Evolutionary conservation across 2,329 filamentous ascomycete species (phyloP).

Genomic region (Ophiostoma australiae): DNA sequence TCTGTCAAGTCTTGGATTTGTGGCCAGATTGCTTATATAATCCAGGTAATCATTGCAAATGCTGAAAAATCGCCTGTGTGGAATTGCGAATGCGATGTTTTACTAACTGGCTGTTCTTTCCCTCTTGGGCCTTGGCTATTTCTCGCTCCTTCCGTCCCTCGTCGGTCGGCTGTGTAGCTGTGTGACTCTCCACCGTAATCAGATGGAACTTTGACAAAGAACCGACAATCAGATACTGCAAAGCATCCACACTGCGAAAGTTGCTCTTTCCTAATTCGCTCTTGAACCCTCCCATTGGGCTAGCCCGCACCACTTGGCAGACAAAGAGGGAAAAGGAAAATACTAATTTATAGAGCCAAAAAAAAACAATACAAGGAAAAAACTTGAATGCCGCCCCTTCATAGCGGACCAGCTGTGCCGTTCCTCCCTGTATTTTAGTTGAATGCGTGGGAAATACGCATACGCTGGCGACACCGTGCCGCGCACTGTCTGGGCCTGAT

Average conservation of each 20-base stretch:
- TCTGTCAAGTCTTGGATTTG: background rate
- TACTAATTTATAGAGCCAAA: background rate
- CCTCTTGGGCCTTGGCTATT: background rate
- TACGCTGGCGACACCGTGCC: conserved; percentile 16
- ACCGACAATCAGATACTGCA: conserved; percentile 12
- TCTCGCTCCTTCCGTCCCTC: background rate
- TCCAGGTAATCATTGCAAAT: background rate
- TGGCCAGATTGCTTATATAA: background rate
- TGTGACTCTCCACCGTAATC: conserved; percentile 11
- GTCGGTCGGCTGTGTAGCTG: background rate
- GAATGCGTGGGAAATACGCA: background rate
- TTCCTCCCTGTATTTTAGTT: background rate
- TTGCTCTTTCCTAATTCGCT: conserved; percentile 11
- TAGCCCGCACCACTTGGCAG: conserved; percentile 10
- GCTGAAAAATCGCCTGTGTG: background rate
- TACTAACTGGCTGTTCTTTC: background rate
- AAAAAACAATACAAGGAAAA: background rate
- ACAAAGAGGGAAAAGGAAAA: conserved; percentile 2
- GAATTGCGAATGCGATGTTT: background rate
- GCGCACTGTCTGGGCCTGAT: conserved; percentile 17
- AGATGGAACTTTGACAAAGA: conserved; percentile 11
- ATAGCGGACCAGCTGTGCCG: background rate
- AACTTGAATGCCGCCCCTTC: background rate
- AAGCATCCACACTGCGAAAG: background rate
- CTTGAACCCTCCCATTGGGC: background rate